A percentile compares a stretch with the other conserved stretches of the same genome.
These are phyloP conservation scores for Schizothecium vesticola DNA, from an alignment of 495 filamentous ascomycete species.

Conservation along the genomic window DNA sequence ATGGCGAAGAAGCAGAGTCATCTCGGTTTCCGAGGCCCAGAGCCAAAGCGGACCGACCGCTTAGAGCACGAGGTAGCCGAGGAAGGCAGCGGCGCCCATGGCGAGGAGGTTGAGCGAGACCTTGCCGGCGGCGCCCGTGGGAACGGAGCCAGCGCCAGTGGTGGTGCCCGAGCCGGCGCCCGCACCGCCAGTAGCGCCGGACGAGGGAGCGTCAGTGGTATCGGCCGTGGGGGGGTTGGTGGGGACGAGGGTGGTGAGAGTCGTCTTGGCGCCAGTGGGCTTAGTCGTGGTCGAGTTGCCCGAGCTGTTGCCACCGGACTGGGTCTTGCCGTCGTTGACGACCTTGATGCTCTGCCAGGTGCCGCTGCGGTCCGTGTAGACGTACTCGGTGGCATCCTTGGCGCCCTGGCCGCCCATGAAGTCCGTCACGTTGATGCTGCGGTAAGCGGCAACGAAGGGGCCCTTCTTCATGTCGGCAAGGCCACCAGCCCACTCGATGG, in stretches of 20 bases:
- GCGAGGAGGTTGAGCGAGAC: constrained; percentile 14
- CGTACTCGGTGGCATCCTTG: constrained; percentile 59
- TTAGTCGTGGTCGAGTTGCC: constrained; percentile 22
- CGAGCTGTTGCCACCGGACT: constrained; percentile 45
- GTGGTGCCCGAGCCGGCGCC: constrained; percentile 1
- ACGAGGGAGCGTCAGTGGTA: constrained; percentile 1
- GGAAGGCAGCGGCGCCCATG: constrained; percentile 20
- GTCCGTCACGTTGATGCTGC: constrained; percentile 73
- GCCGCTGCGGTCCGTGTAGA: constrained; percentile 66
- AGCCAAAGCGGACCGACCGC: neutral
- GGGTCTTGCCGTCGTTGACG: constrained; percentile 60
- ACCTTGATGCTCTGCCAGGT: constrained; percentile 74
- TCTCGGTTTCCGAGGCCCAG: neutral
- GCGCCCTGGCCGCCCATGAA: constrained; percentile 74
- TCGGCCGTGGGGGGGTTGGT: constrained; percentile 13
- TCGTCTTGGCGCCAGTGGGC: constrained; percentile 19
- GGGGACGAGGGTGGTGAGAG: constrained; percentile 13
- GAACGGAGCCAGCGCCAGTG: constrained; percentile 2
- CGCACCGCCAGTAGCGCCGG: constrained; percentile 10
- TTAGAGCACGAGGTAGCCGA: constrained; percentile 29
- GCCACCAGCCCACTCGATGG: constrained; percentile 87
- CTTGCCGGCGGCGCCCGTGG: constrained; percentile 23
- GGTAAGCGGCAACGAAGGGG: constrained; percentile 80
- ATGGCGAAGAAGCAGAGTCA: neutral
- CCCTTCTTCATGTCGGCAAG: constrained; percentile 65